phyloP scores from a whole-genome alignment of 2,329 filamentous ascomycete genomes.

The Fusarium cicatricum region DNA sequence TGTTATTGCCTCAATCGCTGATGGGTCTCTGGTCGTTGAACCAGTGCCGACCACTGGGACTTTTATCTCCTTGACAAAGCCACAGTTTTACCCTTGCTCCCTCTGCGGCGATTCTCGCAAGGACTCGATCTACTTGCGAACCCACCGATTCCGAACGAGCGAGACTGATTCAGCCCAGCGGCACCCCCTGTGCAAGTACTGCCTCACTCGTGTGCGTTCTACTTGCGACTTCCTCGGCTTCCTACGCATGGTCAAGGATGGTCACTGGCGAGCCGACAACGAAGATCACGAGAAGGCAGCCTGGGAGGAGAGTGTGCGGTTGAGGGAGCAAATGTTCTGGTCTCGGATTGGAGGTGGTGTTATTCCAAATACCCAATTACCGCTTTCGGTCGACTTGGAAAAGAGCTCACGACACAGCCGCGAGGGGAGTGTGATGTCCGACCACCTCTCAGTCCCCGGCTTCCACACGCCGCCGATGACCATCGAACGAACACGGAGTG shows the following conservation, averaged over 20 bases:
- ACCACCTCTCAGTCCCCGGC: slow-evolving; percentile 32
- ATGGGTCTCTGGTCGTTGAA: slow-evolving; percentile 88
- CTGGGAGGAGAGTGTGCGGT: slow-evolving; percentile 92
- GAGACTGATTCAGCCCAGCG: slow-evolving; percentile 87
- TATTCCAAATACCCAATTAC: slow-evolving; percentile 64
- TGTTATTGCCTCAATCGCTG: slow-evolving; percentile 82
- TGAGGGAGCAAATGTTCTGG: slow-evolving; percentile 98
- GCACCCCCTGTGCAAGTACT: slow-evolving; percentile 91
- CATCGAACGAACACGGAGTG: slow-evolving; percentile 26
- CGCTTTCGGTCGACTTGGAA: slow-evolving; percentile 41
- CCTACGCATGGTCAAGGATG: slow-evolving; percentile 88
- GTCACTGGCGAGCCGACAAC: slow-evolving; percentile 86
- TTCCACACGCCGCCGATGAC: slow-evolving; percentile 37
- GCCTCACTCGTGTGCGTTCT: slow-evolving; percentile 81
- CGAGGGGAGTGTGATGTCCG: slow-evolving; percentile 38
- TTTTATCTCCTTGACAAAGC: slow-evolving; percentile 58
- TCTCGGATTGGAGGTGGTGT: slow-evolving; percentile 90
- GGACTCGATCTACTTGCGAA: slow-evolving; percentile 75
- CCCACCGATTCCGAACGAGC: slow-evolving; percentile 87
- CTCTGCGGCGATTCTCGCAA: slow-evolving; percentile 87
- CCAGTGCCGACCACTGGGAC: slow-evolving; percentile 73
- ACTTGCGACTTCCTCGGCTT: slow-evolving; percentile 95
- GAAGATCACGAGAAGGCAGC: slow-evolving; percentile 85
- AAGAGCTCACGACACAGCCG: slow-evolving; percentile 48
- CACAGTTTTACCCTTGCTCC: slow-evolving; percentile 75